Evolutionary conservation across 2,329 filamentous ascomycete genomes (phyloP).

Genomic region (Xylariaceae sp.): DNA sequence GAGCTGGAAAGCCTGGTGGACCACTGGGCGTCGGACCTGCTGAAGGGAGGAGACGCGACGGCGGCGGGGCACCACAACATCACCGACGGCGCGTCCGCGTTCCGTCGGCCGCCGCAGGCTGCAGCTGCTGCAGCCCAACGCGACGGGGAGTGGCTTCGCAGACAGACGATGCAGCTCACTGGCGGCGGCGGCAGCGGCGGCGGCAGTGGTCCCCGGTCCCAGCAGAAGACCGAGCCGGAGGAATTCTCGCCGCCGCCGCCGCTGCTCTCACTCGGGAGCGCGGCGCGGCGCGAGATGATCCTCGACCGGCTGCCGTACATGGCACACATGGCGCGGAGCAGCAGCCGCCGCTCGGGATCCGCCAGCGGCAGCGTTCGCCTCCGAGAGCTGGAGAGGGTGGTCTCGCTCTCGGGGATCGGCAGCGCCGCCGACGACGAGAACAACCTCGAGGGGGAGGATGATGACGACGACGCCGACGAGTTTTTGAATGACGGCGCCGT

Average conservation of each 20-base stretch:
- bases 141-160: constrained; percentile 1
- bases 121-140: constrained; percentile 7
- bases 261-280: constrained; percentile 53
- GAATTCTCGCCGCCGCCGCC: constrained; percentile 23
- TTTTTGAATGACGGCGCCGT: too few relatives aligned
- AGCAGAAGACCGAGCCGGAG: constrained; percentile 13
- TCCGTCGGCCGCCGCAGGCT: constrained; percentile 35
- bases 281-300: constrained; percentile 65
- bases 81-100: constrained; percentile 40
- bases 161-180: neutral
- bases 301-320: constrained; percentile 85
- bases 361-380: constrained; percentile 29
- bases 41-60: constrained; percentile 41
- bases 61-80: constrained; percentile 29
- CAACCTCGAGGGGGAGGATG: constrained; percentile 31
- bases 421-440: constrained; percentile 22
- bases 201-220: constrained; percentile 17
- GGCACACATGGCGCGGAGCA: constrained; percentile 51
- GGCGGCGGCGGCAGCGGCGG: constrained; percentile 18
- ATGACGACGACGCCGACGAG: constrained; percentile 37
- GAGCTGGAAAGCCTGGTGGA: constrained; percentile 71
- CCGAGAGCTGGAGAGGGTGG: constrained; percentile 59
- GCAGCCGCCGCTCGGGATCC: constrained; percentile 25
- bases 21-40: constrained; percentile 55
- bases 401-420: constrained; percentile 55